A percentile compares a stretch with the other conserved stretches of the same genome.
These are phyloP conservation scores for Tetraselmis striata DNA, from an alignment of 139 green algal genomes.

Conservation along the genomic window DNA sequence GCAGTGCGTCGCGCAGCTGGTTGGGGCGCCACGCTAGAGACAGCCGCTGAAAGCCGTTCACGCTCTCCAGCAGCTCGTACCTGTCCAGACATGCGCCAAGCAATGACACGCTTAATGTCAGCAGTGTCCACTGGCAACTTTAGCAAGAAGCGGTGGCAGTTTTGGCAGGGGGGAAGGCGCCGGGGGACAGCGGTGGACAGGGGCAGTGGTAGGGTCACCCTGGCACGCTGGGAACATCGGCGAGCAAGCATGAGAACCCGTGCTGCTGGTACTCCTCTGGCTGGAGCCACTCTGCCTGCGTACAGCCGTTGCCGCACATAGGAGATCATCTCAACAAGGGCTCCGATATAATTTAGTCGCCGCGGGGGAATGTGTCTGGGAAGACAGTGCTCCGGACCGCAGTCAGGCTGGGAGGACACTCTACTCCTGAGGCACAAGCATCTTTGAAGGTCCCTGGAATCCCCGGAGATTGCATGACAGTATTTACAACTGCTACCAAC, in stretches of 20 bases:
- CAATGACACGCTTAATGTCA: background rate
- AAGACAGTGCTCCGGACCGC: background rate
- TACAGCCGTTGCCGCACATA: background rate
- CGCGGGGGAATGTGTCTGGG: background rate
- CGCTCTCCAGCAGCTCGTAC: conserved; percentile 18
- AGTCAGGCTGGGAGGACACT: background rate
- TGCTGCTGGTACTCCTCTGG: background rate
- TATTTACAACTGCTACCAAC: too few relatives aligned
- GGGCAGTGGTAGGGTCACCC: conserved; percentile 1
- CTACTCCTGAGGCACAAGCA: too few relatives aligned
- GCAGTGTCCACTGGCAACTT: background rate
- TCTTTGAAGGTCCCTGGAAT: background rate
- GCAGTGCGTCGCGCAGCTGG: background rate
- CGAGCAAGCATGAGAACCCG: background rate
- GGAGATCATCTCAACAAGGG: too few relatives aligned
- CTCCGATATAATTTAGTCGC: background rate
- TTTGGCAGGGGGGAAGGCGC: background rate
- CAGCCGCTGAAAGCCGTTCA: conserved; percentile 23
- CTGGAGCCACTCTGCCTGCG: background rate
- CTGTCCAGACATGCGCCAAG: conserved; percentile 28
- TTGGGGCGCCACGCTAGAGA: background rate
- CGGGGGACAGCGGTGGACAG: conserved; percentile 3
- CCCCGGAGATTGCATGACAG: background rate
- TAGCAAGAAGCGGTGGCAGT: background rate
- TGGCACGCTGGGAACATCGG: background rate